These are phyloP conservation scores for Komagataella pastoris DNA, from an alignment of 805 yeast genomes.

Conservation along the genomic window DNA sequence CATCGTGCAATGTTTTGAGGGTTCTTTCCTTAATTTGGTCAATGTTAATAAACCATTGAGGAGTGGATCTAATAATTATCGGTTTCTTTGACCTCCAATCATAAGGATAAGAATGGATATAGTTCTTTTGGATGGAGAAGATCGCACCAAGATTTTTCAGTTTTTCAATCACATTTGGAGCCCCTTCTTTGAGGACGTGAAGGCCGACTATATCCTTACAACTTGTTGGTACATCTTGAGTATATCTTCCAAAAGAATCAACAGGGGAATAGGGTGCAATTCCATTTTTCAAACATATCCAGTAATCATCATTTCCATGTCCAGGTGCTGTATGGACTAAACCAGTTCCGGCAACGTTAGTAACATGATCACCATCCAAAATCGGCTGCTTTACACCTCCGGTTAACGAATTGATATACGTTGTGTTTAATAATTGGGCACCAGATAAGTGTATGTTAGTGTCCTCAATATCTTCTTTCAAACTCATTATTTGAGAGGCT, in stretches of 20 bases:
- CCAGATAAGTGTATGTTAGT: constrained; percentile 26
- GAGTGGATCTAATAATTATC: constrained; percentile 87
- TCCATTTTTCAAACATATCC: constrained; percentile 44
- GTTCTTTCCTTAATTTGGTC: constrained; percentile 58
- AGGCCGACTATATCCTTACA: constrained; percentile 33
- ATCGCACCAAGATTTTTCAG: constrained; percentile 32
- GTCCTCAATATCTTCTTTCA: constrained; percentile 14
- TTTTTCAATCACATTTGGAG: constrained; percentile 26
- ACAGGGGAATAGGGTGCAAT: constrained; percentile 66
- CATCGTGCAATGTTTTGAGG: constrained; percentile 38
- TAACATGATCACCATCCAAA: constrained; percentile 72
- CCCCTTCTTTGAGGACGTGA: constrained; percentile 52
- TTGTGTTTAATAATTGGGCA: constrained; percentile 19
- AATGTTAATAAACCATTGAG: constrained; percentile 93
- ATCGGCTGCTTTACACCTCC: constrained; percentile 32
- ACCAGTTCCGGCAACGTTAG: constrained; percentile 79
- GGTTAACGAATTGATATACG: constrained; percentile 46
- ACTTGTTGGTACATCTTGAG: constrained; percentile 32
- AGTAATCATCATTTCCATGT: constrained; percentile 90
- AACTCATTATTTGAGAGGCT: constrained; percentile 20
- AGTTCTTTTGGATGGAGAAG: constrained; percentile 31
- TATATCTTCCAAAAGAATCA: constrained; percentile 60
- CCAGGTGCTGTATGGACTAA: constrained; percentile 97
- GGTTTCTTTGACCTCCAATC: constrained; percentile 97
- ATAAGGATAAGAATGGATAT: constrained; percentile 81